Evolutionary conservation across 148 eudicot genomes (phyloP).

Genomic region (Talinum fruticosum): DNA sequence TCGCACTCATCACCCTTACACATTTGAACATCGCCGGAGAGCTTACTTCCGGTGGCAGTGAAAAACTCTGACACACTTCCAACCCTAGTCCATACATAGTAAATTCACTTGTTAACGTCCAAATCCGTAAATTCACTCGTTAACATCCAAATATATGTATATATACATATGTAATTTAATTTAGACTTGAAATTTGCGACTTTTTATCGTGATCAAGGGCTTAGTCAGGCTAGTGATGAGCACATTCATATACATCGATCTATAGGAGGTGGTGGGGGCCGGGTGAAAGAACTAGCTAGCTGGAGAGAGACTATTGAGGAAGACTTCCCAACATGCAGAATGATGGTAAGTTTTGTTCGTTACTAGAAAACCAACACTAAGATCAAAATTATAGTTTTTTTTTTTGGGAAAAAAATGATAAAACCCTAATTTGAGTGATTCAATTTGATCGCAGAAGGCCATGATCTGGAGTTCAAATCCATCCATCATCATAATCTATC

Average conservation of each 20-base stretch:
- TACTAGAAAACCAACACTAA: background rate
- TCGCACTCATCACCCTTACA: conserved; percentile 55
- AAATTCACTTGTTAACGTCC: too few relatives aligned
- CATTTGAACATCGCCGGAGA: conserved; percentile 78
- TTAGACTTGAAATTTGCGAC: too few relatives aligned
- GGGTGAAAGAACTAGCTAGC: background rate
- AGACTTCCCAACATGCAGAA: conserved; percentile 32
- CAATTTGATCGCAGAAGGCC: conserved; percentile 10
- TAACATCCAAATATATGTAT: too few relatives aligned
- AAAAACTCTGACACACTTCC: conserved; percentile 41
- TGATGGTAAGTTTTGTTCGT: conserved; percentile 22
- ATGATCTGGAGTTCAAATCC: conserved; percentile 21
- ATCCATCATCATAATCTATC: conserved; percentile 27
- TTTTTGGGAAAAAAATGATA: conserved; percentile 11
- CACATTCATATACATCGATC: background rate
- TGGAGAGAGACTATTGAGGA: conserved; percentile 13
- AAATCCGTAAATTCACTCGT: too few relatives aligned
- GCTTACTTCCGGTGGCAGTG: conserved; percentile 67
- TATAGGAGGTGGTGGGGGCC: background rate
- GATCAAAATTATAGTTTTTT: too few relatives aligned
- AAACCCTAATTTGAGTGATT: conserved; percentile 5
- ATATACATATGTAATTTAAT: background rate
- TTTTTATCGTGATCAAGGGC: background rate
- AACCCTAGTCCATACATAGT: conserved; percentile 3
- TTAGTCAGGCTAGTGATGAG: background rate